Percentiles rank a stretch among this genome's conserved stretches.
Conservation (phyloP, 805 yeast species). For the Lachancea dasiensis region DNA sequence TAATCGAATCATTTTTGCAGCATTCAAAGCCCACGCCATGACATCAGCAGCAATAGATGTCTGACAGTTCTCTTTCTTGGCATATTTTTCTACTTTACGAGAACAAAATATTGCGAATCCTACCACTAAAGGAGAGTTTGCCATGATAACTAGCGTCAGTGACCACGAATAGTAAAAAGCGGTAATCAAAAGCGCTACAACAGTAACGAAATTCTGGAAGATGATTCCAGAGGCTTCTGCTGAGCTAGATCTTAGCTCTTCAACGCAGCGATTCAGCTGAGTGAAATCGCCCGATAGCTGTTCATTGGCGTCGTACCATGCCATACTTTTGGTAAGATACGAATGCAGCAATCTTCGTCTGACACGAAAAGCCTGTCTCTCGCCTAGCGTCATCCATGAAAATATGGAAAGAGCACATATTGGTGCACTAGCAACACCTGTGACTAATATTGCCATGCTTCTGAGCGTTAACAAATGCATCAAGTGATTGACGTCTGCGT, state of each 20-base stretch:
- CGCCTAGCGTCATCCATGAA: constrained; percentile 68
- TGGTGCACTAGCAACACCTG: constrained; percentile 43
- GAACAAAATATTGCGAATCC: constrained; percentile 46
- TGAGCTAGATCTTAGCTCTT: constrained; percentile 61
- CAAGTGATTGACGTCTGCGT: constrained; percentile 24
- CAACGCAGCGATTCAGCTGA: constrained; percentile 65
- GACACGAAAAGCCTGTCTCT: constrained; percentile 54
- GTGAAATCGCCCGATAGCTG: constrained; percentile 58
- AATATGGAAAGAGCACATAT: constrained; percentile 49
- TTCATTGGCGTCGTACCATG: constrained; percentile 58
- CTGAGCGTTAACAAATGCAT: constrained; percentile 35
- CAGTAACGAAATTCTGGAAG: constrained; percentile 47
- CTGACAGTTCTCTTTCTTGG: constrained; percentile 50
- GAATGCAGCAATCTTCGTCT: constrained; percentile 41
- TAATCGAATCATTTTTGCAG: constrained; percentile 54
- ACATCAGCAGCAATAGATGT: constrained; percentile 53
- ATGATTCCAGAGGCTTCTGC: constrained; percentile 61
- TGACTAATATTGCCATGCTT: constrained; percentile 37
- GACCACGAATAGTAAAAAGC: constrained; percentile 82
- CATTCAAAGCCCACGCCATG: constrained; percentile 63
- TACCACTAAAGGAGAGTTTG: constrained; percentile 64
- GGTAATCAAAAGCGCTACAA: constrained; percentile 49
- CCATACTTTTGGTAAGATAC: constrained; percentile 38
- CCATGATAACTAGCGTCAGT: constrained; percentile 69
- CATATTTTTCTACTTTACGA: constrained; percentile 41